These are phyloP conservation scores for Zygoascus ofunaensis DNA, from an alignment of 805 yeast species.

Conservation along the genomic window DNA sequence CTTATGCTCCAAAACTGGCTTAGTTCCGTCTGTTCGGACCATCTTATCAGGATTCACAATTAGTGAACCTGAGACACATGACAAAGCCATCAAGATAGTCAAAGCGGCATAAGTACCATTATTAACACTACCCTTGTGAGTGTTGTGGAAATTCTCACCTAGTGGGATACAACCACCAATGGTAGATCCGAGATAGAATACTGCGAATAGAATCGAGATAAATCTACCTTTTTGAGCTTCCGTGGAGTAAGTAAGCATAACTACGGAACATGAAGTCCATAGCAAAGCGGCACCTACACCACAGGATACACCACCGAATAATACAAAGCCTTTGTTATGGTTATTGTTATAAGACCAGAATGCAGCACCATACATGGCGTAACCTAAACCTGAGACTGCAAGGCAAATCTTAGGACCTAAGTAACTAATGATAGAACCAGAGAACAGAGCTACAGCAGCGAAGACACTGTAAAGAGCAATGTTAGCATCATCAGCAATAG, in stretches of 20 bases:
- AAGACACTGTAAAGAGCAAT: conserved; percentile 37
- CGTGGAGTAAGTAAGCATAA: conserved; percentile 46
- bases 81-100: conserved; percentile 40
- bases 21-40: conserved; percentile 40
- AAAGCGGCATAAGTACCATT: conserved; percentile 48
- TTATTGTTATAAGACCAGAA: conserved; percentile 37
- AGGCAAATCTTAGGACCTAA: conserved; percentile 38
- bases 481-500: conserved; percentile 40
- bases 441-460: not conserved
- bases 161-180: conserved; percentile 49
- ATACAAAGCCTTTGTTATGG: conserved; percentile 40
- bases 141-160: conserved; percentile 36
- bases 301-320: conserved; percentile 46
- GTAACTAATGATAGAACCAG: conserved; percentile 30
- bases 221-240: conserved; percentile 45
- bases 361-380: conserved; percentile 38
- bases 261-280: conserved; percentile 51
- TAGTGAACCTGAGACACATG: conserved; percentile 36
- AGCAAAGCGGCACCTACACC: conserved; percentile 46
- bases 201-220: conserved; percentile 46
- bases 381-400: conserved; percentile 38
- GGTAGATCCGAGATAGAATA: conserved; percentile 51
- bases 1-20: conserved; percentile 38
- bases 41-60: conserved; percentile 43
- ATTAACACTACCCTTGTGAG: conserved; percentile 28